These are phyloP conservation scores for Solanum hybrid DNA, from an alignment of 305 asterid species.

Conservation along the genomic window DNA sequence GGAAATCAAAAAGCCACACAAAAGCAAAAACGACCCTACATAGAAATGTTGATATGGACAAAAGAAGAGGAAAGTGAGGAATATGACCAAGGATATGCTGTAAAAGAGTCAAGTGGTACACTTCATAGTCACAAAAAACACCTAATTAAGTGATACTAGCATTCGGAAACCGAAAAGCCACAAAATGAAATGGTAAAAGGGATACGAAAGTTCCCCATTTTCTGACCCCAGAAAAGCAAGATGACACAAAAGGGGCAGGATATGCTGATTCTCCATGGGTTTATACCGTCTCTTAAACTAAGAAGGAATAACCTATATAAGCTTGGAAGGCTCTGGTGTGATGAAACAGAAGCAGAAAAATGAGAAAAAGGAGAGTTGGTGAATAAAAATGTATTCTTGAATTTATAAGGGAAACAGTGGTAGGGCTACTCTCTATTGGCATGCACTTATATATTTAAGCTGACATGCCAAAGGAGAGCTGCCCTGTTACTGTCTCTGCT, in stretches of 20 bases:
- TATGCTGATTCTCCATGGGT: slow-evolving; percentile 26
- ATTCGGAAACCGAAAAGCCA: background rate
- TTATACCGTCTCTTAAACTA: slow-evolving; percentile 13
- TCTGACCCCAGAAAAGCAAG: background rate
- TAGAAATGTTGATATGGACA: too few relatives aligned
- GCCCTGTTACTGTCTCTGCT: slow-evolving; percentile 26
- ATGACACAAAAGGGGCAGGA: slow-evolving; percentile 7
- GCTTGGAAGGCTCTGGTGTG: background rate
- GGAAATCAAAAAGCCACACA: background rate
- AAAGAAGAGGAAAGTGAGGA: too few relatives aligned
- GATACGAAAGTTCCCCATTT: background rate
- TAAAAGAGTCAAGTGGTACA: too few relatives aligned
- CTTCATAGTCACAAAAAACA: too few relatives aligned
- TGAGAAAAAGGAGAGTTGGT: background rate
- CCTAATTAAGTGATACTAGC: too few relatives aligned
- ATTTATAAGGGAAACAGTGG: slow-evolving; percentile 28
- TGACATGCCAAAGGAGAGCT: slow-evolving; percentile 62
- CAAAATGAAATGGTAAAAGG: background rate
- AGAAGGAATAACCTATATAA: background rate
- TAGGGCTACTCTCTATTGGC: slow-evolving; percentile 55
- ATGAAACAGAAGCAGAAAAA: background rate
- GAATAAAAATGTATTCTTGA: background rate
- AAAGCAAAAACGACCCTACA: too few relatives aligned
- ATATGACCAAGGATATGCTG: too few relatives aligned
- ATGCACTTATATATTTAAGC: background rate